Evolutionary conservation across 2,329 filamentous ascomycete species (phyloP), one percentile per base, ranked within the genome.

Genomic region (Colletotrichum chlorophyti): DNA sequence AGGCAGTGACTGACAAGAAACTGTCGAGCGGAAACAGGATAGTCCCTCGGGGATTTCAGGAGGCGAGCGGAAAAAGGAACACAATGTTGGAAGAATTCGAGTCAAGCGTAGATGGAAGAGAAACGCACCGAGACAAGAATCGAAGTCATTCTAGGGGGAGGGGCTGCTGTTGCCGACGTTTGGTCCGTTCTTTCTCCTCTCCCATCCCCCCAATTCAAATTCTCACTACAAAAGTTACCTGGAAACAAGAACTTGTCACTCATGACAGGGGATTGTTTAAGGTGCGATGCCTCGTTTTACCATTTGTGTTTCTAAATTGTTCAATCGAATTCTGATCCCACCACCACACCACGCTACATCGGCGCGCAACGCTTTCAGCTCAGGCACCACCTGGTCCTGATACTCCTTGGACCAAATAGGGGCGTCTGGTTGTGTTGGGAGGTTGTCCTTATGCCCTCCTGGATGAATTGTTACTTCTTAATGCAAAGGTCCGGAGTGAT

Each of bases 91-190:
- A 42, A 27, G 4, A 23, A 29, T 17, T 9, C 24, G 31, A 37
- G 15, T n/a, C n/a, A 19, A 41, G 35, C 31, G 60, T 53, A 58
- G 58, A 61, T 61, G 53, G 52, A 53, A 41, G 40, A 48, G 46
- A 67, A 62, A 58, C 58, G 55, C 61, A 67, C 68, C 66, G 70
- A 77, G 73, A 76, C 76, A 77, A 75, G 70, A 71, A 71, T n/a
- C n/a, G n/a, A n/a, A n/a, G n/a, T n/a, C n/a, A n/a, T n/a, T n/a
- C n/a, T n/a, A n/a, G n/a, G n/a, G n/a, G n/a, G n/a, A n/a, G n/a
- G n/a, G n/a, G n/a, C 70, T 70, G 68, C 69, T 70, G 65, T n/a
- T n/a, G n/a, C n/a, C 65, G 65, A 61, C 40, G 61, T 54, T 55
- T 61, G 43, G 37, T 46, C 46, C 53, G 53, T 46, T 47, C 42